Evolutionary conservation across 441 rosid species (phyloP).

Genomic region (Erodium texanum): DNA sequence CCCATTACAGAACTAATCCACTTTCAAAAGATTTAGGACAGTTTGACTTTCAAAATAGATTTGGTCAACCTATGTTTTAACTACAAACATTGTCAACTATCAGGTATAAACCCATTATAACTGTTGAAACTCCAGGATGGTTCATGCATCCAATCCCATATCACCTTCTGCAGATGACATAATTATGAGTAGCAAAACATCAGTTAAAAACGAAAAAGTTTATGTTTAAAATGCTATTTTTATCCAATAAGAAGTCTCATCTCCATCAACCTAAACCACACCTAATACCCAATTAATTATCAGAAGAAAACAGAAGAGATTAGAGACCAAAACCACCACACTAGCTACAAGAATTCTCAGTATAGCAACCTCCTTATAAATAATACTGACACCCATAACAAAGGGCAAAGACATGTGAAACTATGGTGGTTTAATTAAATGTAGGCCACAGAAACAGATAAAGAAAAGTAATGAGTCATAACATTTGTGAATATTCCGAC

Average conservation of each 20-base stretch:
- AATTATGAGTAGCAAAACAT: neutral
- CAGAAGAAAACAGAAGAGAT: slow-evolving; percentile 36
- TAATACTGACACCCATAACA: neutral
- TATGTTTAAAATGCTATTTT: neutral
- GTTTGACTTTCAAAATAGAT: slow-evolving; percentile 25
- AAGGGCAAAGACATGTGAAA: neutral
- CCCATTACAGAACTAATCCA: neutral
- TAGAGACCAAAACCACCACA: slow-evolving; percentile 16
- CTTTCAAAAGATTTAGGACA: slow-evolving; percentile 23
- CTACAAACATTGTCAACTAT: slow-evolving; percentile 22
- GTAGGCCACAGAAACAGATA: neutral
- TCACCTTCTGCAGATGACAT: neutral
- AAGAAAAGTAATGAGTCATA: slow-evolving; percentile 14
- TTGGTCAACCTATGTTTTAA: slow-evolving; percentile 15
- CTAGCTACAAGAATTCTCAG: slow-evolving; percentile 4
- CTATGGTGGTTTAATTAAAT: slow-evolving; percentile 6
- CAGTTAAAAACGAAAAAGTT: neutral
- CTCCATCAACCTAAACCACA: slow-evolving; percentile 33
- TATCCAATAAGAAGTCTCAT: neutral
- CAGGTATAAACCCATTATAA: slow-evolving; percentile 31
- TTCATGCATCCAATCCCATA: slow-evolving; percentile 15
- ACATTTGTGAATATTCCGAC: slow-evolving; percentile 15
- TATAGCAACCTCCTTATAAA: neutral
- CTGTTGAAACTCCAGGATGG: slow-evolving; percentile 12
- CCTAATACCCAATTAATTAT: slow-evolving; percentile 35